These are phyloP conservation scores for Coemansia sp. DNA, from an alignment of 192 early-diverging fungal genomes.

Conservation along the genomic window DNA sequence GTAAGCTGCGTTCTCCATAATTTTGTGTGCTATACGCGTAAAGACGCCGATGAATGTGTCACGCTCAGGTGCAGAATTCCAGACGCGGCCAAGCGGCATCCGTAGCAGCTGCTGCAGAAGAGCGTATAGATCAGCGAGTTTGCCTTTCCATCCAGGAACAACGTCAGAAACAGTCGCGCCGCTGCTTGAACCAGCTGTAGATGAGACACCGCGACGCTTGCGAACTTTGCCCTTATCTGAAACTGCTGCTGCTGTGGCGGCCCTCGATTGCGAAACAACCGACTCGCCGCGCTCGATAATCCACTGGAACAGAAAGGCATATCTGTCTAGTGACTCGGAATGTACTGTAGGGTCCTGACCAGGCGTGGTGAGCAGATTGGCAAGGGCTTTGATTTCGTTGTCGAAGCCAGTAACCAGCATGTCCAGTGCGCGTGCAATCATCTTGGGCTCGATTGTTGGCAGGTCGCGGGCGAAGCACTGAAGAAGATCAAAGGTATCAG, in stretches of 20 bases:
- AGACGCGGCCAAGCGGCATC: slow-evolving; percentile 60
- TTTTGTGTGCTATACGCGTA: slow-evolving; percentile 71
- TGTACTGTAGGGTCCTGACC: slow-evolving; percentile 70
- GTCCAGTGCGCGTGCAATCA: slow-evolving; percentile 61
- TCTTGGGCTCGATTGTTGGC: slow-evolving; percentile 41
- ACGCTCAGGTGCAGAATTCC: slow-evolving; percentile 55
- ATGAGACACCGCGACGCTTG: slow-evolving; percentile 32
- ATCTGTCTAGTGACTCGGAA: slow-evolving; percentile 69
- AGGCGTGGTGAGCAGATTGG: slow-evolving; percentile 59
- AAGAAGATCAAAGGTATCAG: slow-evolving; percentile 20
- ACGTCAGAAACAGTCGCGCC: slow-evolving; percentile 37
- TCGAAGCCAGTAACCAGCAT: slow-evolving; percentile 70
- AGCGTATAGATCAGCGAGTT: slow-evolving; percentile 38
- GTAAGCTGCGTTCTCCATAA: slow-evolving; percentile 76
- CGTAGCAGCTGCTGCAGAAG: slow-evolving; percentile 38
- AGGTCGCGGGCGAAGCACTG: slow-evolving; percentile 52
- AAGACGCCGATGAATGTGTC: slow-evolving; percentile 59
- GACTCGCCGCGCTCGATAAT: slow-evolving; percentile 66
- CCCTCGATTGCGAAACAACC: slow-evolving; percentile 38
- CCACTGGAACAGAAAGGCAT: slow-evolving; percentile 84
- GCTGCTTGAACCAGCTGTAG: slow-evolving; percentile 7
- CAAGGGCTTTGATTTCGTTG: slow-evolving; percentile 60
- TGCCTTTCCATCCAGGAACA: slow-evolving; percentile 42
- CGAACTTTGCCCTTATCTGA: slow-evolving; percentile 19
- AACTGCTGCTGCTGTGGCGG: slow-evolving; percentile 1